Conservation (phyloP, 495 filamentous ascomycete species). For the Penicillium maclennaniae region DNA sequence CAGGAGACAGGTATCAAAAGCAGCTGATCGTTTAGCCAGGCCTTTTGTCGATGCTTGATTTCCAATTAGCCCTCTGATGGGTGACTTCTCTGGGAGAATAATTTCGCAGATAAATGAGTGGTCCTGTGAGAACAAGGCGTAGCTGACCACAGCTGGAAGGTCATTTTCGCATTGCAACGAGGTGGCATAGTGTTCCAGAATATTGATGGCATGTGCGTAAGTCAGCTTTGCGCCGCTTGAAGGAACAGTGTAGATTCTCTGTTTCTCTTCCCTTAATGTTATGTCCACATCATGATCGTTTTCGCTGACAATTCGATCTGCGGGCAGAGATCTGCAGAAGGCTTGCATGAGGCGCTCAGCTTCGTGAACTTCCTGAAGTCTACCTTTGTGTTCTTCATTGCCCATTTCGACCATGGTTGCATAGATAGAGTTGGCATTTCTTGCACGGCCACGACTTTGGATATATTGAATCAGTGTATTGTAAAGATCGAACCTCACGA, state of each 20-base stretch:
- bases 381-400: constrained; percentile 56
- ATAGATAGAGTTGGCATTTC: constrained; percentile 71
- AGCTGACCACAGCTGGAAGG: constrained; percentile 52
- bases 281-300: constrained; percentile 54
- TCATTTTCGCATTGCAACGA: constrained; percentile 63
- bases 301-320: constrained; percentile 67
- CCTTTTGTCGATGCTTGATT: constrained; percentile 58
- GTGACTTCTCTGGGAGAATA: constrained; percentile 72
- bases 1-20: constrained; percentile 76
- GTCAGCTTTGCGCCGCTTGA: constrained; percentile 76
- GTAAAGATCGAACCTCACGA: constrained; percentile 90
- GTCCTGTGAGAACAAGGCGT: constrained; percentile 54
- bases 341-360: constrained; percentile 58
- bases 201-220: constrained; percentile 63
- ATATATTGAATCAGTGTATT: constrained; percentile 91
- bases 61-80: constrained; percentile 64
- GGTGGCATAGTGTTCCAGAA: constrained; percentile 61
- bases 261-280: constrained; percentile 51
- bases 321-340: constrained; percentile 74
- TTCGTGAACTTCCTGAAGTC: constrained; percentile 53
- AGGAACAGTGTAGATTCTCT: constrained; percentile 57
- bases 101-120: constrained; percentile 75
- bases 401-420: constrained; percentile 73
- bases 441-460: constrained; percentile 87
- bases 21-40: constrained; percentile 83